Evolutionary conservation across 441 rosid species (phyloP).

Genomic region (Rhodomyrtus psidioides): DNA sequence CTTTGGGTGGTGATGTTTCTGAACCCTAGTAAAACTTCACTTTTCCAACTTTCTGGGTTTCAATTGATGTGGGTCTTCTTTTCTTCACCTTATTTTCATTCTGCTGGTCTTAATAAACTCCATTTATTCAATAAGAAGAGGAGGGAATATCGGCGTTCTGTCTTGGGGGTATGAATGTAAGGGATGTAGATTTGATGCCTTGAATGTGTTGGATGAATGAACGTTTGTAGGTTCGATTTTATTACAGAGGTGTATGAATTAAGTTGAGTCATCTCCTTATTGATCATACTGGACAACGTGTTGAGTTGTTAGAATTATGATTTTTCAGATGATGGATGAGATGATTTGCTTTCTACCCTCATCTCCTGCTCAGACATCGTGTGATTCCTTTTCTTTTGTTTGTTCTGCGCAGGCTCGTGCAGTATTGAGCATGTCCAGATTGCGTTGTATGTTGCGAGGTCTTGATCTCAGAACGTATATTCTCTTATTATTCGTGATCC

Average conservation of each 20-base stretch:
- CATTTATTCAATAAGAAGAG: background rate
- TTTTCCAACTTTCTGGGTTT: background rate
- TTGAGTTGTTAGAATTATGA: background rate
- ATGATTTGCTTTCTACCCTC: background rate
- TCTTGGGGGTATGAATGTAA: background rate
- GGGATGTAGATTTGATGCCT: background rate
- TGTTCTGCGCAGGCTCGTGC: background rate
- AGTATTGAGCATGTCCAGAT: slow-evolving; percentile 5
- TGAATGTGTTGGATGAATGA: background rate
- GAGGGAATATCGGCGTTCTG: background rate
- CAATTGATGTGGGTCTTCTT: background rate
- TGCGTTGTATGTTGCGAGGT: slow-evolving; percentile 5
- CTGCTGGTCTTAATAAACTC: background rate
- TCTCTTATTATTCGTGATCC: slow-evolving; percentile 1
- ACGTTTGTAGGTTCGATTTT: background rate
- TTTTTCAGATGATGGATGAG: background rate
- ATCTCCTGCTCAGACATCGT: background rate
- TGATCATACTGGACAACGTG: background rate
- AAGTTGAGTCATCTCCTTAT: background rate
- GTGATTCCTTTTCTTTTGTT: background rate
- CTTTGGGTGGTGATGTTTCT: background rate
- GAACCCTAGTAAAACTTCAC: background rate
- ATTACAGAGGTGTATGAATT: background rate
- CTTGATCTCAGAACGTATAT: background rate
- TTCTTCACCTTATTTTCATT: background rate